These are phyloP conservation scores for Dactylellina leptospora DNA, from an alignment of 2,329 filamentous ascomycete genomes.

Conservation along the genomic window DNA sequence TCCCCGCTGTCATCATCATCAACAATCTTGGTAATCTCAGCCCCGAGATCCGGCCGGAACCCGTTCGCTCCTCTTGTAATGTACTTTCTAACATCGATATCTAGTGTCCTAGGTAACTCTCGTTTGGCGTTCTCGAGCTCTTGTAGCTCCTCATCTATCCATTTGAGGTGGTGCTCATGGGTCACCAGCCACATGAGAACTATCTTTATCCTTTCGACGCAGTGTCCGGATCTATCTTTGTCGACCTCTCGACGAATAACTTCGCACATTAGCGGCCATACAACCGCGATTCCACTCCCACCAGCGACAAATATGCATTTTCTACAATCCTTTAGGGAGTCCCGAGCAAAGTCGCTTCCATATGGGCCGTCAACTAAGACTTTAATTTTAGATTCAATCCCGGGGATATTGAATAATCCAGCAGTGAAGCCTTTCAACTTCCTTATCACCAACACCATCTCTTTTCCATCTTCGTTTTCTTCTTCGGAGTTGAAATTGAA, in stretches of 20 bases:
- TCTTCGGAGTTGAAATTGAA: not conserved
- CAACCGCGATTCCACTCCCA: constrained; percentile 72
- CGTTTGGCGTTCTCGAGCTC: constrained; percentile 61
- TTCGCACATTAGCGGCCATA: constrained; percentile 68
- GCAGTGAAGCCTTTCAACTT: constrained; percentile 69
- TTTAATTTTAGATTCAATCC: constrained; percentile 57
- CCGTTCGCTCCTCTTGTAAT: constrained; percentile 65
- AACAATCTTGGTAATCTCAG: constrained; percentile 60
- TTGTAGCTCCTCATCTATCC: constrained; percentile 66
- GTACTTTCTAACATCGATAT: constrained; percentile 67
- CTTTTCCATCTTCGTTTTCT: constrained; percentile 9
- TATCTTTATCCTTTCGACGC: constrained; percentile 59
- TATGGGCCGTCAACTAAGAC: constrained; percentile 73
- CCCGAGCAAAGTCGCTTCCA: constrained; percentile 67
- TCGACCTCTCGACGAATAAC: constrained; percentile 52
- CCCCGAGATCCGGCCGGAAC: constrained; percentile 66
- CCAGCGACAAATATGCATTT: constrained; percentile 69
- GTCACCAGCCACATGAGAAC: constrained; percentile 70
- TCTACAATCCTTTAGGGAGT: constrained; percentile 65
- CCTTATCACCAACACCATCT: constrained; percentile 67
- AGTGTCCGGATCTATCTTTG: constrained; percentile 54
- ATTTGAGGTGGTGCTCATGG: constrained; percentile 65
- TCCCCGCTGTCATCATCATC: constrained; percentile 15
- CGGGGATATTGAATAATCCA: constrained; percentile 22
- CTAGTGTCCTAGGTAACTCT: constrained; percentile 58